phyloP scores from a whole-genome alignment of 2,329 filamentous ascomycete genomes.

The Colletotrichum magnum region DNA sequence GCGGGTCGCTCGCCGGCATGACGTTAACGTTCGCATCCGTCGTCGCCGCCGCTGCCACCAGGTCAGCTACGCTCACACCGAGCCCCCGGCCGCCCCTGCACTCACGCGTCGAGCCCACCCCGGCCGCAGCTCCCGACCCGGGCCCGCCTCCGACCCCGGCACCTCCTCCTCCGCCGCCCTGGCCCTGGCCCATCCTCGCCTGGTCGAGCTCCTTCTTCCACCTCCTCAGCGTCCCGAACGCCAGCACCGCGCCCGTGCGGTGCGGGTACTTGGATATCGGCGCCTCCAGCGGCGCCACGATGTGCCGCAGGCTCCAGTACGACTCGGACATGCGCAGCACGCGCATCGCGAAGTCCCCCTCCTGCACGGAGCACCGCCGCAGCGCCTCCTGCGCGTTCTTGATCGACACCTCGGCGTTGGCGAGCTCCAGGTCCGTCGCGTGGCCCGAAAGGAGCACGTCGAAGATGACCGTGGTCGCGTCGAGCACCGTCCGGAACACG shows the following conservation, averaged over 20 bases:
- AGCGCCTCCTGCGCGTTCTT: constrained; percentile 47
- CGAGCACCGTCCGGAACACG: constrained; percentile 62
- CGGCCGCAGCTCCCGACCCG: constrained; percentile 9
- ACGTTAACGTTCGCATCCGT: constrained; percentile 23
- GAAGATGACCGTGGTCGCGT: constrained; percentile 54
- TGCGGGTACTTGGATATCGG: constrained; percentile 59
- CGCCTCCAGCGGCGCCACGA: constrained; percentile 55
- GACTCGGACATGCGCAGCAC: constrained; percentile 63
- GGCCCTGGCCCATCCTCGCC: constrained; percentile 41
- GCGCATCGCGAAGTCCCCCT: constrained; percentile 64
- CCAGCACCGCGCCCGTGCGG: constrained; percentile 63
- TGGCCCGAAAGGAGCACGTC: constrained; percentile 52
- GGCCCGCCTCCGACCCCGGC: constrained; percentile 31
- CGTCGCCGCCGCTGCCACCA: constrained; percentile 29
- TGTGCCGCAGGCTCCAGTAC: constrained; percentile 59
- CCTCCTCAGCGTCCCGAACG: constrained; percentile 63
- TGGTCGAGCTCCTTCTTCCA: constrained; percentile 61
- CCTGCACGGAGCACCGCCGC: constrained; percentile 60
- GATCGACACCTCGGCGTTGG: constrained; percentile 38
- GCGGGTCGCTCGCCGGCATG: constrained; percentile 47
- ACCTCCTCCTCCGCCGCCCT: neutral
- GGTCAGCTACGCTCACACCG: constrained; percentile 35
- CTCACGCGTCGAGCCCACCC: constrained; percentile 32
- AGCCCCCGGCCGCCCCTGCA: constrained; percentile 20
- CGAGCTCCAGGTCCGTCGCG: constrained; percentile 41